These are phyloP conservation scores for Hypericum androsaemum DNA, from an alignment of 345 rosid genomes.

Conservation along the genomic window DNA sequence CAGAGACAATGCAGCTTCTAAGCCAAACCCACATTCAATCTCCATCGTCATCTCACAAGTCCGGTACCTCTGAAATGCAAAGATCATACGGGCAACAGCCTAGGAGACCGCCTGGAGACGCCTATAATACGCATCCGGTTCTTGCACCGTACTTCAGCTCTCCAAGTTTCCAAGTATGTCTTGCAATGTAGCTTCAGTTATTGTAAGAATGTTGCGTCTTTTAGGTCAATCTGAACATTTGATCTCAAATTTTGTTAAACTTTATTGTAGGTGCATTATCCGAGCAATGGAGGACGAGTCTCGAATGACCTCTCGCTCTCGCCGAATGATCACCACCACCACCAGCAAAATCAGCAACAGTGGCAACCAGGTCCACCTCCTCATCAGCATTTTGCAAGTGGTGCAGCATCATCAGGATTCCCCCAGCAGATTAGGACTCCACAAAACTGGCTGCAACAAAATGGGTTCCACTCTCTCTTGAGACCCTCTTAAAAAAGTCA, in stretches of 20 bases:
- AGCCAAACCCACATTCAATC: slow-evolving; percentile 50
- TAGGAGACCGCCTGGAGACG: slow-evolving; percentile 22
- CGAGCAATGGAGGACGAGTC: slow-evolving; percentile 46
- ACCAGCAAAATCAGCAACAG: slow-evolving; percentile 17
- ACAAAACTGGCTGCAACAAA: slow-evolving; percentile 57
- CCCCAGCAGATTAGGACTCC: slow-evolving; percentile 47
- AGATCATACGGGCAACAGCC: slow-evolving; percentile 22
- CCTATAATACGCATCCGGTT: slow-evolving; percentile 21
- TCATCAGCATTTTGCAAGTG: slow-evolving; percentile 38
- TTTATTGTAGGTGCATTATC: slow-evolving; percentile 25
- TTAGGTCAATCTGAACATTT: background rate
- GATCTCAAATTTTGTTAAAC: background rate
- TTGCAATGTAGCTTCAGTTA: background rate
- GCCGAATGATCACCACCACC: slow-evolving; percentile 28
- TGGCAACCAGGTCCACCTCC: slow-evolving; percentile 40
- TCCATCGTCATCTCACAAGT: slow-evolving; percentile 11
- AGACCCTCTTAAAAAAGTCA: slow-evolving; percentile 29
- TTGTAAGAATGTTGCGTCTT: background rate
- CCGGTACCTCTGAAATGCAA: slow-evolving; percentile 21
- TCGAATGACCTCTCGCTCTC: slow-evolving; percentile 58
- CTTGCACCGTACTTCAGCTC: slow-evolving; percentile 27
- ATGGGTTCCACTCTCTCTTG: slow-evolving; percentile 40
- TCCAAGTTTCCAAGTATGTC: slow-evolving; percentile 24
- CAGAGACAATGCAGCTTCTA: slow-evolving; percentile 43
- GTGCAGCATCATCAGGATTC: slow-evolving; percentile 99